Conservation (phyloP, 2,329 filamentous ascomycete species). For the Alternaria brassicae region DNA sequence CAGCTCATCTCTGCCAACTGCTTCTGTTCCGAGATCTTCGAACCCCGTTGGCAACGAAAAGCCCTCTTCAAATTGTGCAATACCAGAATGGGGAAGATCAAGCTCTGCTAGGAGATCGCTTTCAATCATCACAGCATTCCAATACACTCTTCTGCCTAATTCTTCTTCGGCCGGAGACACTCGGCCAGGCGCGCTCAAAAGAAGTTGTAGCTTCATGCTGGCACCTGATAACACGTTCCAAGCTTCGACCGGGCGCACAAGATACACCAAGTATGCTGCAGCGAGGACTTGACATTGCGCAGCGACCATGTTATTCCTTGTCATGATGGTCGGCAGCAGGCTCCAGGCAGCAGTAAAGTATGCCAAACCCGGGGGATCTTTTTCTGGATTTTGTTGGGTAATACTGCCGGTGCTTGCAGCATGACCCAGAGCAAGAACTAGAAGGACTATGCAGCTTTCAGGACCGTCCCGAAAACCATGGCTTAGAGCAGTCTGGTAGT, state of each 20-base stretch:
- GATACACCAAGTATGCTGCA: slow-evolving; percentile 81
- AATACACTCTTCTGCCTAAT: slow-evolving; percentile 79
- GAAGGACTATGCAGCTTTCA: slow-evolving; percentile 80
- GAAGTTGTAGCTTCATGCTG: slow-evolving; percentile 80
- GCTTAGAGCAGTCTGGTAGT: slow-evolving; percentile 77
- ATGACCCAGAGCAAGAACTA: slow-evolving; percentile 79
- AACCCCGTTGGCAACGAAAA: slow-evolving; percentile 81
- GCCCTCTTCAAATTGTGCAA: slow-evolving; percentile 81
- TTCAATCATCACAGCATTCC: slow-evolving; percentile 82
- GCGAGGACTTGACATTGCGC: slow-evolving; percentile 83
- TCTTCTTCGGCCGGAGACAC: slow-evolving; percentile 75
- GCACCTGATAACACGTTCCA: slow-evolving; percentile 82
- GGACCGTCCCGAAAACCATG: slow-evolving; percentile 79
- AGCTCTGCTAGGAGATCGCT: slow-evolving; percentile 79
- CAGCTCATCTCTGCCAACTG: slow-evolving; percentile 75
- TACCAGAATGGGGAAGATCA: slow-evolving; percentile 81
- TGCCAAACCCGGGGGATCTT: slow-evolving; percentile 76
- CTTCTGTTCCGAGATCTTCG: slow-evolving; percentile 70
- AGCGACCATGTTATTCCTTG: slow-evolving; percentile 76
- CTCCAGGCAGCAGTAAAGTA: slow-evolving; percentile 85
- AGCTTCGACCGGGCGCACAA: slow-evolving; percentile 81
- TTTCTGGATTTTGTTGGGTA: slow-evolving; percentile 70
- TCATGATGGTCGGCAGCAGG: slow-evolving; percentile 79
- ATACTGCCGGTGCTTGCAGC: slow-evolving; percentile 79
- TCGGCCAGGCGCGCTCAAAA: slow-evolving; percentile 75